A percentile compares a stretch with the other conserved stretches of the same genome.
phyloP scores from a whole-genome alignment of 1,139 yeast species.

The Geotrichum klebahnii region DNA sequence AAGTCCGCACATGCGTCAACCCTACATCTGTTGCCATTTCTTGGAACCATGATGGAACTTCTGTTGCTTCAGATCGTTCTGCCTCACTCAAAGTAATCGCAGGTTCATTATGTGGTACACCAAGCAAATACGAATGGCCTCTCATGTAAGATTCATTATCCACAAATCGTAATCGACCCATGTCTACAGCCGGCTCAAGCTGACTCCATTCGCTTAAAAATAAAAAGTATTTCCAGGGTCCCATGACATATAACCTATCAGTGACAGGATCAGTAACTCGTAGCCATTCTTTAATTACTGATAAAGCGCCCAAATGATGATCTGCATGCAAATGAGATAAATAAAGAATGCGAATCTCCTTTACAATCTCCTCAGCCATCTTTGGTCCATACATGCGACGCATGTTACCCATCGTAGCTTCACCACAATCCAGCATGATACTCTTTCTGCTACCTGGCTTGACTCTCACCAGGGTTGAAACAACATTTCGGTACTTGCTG shows the following conservation, averaged over 20 bases:
- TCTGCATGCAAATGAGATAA: slow-evolving; percentile 95
- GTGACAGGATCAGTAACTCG: slow-evolving; percentile 34
- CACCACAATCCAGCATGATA: slow-evolving; percentile 84
- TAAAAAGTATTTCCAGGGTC: slow-evolving; percentile 70
- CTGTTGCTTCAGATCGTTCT: slow-evolving; percentile 2
- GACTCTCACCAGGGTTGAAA: slow-evolving; percentile 42
- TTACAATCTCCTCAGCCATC: slow-evolving; percentile 43
- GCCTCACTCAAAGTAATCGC: neutral
- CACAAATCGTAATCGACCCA: slow-evolving; percentile 49
- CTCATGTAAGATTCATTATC: slow-evolving; percentile 63
- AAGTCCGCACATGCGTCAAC: slow-evolving; percentile 46
- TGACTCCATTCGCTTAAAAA: slow-evolving; percentile 70
- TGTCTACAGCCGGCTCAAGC: slow-evolving; percentile 49
- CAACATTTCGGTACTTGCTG: slow-evolving; percentile 75
- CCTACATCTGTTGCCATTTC: slow-evolving; percentile 13
- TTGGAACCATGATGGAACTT: slow-evolving; percentile 4
- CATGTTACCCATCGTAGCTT: slow-evolving; percentile 76
- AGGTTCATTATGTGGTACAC: neutral
- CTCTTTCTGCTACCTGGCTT: slow-evolving; percentile 23
- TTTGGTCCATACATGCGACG: slow-evolving; percentile 56
- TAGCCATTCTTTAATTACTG: slow-evolving; percentile 69
- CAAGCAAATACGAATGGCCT: slow-evolving; percentile 29
- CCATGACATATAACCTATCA: slow-evolving; percentile 50
- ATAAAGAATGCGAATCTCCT: slow-evolving; percentile 61
- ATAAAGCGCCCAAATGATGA: slow-evolving; percentile 82